Evolutionary conservation across 2,329 filamentous ascomycete species (phyloP).

Genomic region (Sclerotinia sclerotiorum): DNA sequence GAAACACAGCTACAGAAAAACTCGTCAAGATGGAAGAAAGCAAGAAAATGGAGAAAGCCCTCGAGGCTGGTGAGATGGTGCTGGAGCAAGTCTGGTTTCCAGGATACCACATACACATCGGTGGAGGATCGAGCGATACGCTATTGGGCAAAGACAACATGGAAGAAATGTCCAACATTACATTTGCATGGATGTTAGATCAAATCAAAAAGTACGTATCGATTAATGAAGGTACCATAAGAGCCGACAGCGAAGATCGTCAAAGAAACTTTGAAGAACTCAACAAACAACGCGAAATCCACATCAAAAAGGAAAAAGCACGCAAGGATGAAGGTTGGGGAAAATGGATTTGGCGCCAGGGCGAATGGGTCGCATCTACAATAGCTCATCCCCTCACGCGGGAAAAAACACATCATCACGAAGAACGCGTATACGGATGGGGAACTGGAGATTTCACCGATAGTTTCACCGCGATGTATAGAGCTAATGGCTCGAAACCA

Average conservation of each 20-base stretch:
- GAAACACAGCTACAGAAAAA: background rate
- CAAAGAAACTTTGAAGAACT: background rate
- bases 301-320: background rate
- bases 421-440: background rate
- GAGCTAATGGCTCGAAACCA: background rate
- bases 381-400: background rate
- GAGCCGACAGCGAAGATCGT: background rate
- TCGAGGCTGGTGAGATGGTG: background rate
- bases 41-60: constrained; percentile 29
- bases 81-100: constrained; percentile 34
- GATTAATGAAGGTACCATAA: constrained; percentile 3
- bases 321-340: background rate
- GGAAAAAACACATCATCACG: background rate
- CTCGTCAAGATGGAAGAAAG: background rate
- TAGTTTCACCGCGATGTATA: background rate
- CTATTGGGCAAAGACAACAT: constrained; percentile 18
- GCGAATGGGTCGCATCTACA: constrained; percentile 2
- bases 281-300: background rate
- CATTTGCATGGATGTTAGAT: constrained; percentile 32
- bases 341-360: background rate
- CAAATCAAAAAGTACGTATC: constrained; percentile 11
- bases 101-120: constrained; percentile 30
- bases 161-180: constrained; percentile 24
- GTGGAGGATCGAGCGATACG: constrained; percentile 25
- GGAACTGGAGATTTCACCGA: background rate